A percentile compares a stretch with the other conserved stretches of the same genome.
These are phyloP conservation scores for Trichoderma parareesei DNA, from an alignment of 495 filamentous ascomycete species.

Conservation along the genomic window DNA sequence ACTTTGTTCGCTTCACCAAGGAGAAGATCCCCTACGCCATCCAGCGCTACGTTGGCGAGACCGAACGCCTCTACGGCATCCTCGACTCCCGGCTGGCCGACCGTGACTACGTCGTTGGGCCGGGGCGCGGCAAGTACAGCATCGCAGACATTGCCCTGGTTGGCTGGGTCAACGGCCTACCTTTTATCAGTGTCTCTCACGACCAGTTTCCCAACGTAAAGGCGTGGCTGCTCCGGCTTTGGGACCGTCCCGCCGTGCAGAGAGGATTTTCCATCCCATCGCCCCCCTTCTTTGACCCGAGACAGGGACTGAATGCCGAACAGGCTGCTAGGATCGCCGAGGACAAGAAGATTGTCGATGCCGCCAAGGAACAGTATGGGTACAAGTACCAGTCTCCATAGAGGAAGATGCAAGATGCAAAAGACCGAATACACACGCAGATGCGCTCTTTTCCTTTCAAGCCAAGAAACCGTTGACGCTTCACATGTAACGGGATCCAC, in stretches of 20 bases:
- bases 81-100: constrained; percentile 57
- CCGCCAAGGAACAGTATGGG: constrained; percentile 29
- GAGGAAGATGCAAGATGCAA: not conserved
- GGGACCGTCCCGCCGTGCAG: constrained; percentile 53
- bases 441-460: too few species aligned
- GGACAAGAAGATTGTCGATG: constrained; percentile 20
- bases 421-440: too few species aligned
- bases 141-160: constrained; percentile 72
- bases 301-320: constrained; percentile 18
- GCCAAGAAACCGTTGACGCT: too few species aligned
- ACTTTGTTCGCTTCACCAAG: constrained; percentile 69
- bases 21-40: constrained; percentile 72
- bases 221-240: constrained; percentile 56
- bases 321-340: constrained; percentile 20
- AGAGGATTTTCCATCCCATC: constrained; percentile 62
- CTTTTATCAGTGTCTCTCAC: constrained; percentile 55
- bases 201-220: constrained; percentile 58
- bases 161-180: constrained; percentile 49
- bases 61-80: constrained; percentile 67
- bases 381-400: constrained; percentile 32
- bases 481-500: too few species aligned
- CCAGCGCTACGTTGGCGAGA: constrained; percentile 70
- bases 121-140: constrained; percentile 51
- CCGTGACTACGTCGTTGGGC: constrained; percentile 57
- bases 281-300: constrained; percentile 1